Evolutionary conservation across 2,329 filamentous ascomycete genomes (phyloP).

Genomic region (Scytalidium lignicola): DNA sequence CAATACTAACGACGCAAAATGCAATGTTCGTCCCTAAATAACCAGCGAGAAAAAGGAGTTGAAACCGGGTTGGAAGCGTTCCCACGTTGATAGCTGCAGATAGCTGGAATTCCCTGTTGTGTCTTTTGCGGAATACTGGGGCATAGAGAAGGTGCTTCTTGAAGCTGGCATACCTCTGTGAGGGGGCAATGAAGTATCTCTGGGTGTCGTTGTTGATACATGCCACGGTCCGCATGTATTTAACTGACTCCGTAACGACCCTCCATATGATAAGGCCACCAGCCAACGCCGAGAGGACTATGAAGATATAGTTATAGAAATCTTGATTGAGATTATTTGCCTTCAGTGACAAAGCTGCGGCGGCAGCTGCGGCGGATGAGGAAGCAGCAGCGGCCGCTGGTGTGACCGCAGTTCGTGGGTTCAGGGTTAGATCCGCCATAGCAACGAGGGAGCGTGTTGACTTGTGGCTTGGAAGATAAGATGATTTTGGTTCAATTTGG

Average conservation of each 20-base stretch:
- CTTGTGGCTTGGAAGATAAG: too few species aligned
- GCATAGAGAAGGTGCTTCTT: slow-evolving; percentile 66
- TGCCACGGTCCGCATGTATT: slow-evolving; percentile 67
- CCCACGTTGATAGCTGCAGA: slow-evolving; percentile 65
- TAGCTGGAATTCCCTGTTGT: slow-evolving; percentile 70
- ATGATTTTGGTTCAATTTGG: too few species aligned
- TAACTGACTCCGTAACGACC: slow-evolving; percentile 51
- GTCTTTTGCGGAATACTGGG: slow-evolving; percentile 67
- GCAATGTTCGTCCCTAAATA: slow-evolving; percentile 71
- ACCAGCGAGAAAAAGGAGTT: slow-evolving; percentile 60
- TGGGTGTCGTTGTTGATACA: slow-evolving; percentile 77
- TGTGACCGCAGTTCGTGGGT: slow-evolving; percentile 9
- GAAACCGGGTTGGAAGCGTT: slow-evolving; percentile 74
- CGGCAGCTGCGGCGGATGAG: slow-evolving; percentile 10
- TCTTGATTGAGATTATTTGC: slow-evolving; percentile 39
- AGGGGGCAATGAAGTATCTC: slow-evolving; percentile 66
- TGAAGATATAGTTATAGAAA: slow-evolving; percentile 55
- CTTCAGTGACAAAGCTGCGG: slow-evolving; percentile 11
- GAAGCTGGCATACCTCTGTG: slow-evolving; percentile 49
- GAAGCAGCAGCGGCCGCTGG: slow-evolving; percentile 6
- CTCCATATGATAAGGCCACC: slow-evolving; percentile 63
- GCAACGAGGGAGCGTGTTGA: too few species aligned
- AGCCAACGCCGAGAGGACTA: slow-evolving; percentile 60
- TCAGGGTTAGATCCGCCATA: too few species aligned
- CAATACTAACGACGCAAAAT: slow-evolving; percentile 67